Evolutionary conservation across 305 asterid species (phyloP).

Genomic region (Fraxinus xanthoxyloides): DNA sequence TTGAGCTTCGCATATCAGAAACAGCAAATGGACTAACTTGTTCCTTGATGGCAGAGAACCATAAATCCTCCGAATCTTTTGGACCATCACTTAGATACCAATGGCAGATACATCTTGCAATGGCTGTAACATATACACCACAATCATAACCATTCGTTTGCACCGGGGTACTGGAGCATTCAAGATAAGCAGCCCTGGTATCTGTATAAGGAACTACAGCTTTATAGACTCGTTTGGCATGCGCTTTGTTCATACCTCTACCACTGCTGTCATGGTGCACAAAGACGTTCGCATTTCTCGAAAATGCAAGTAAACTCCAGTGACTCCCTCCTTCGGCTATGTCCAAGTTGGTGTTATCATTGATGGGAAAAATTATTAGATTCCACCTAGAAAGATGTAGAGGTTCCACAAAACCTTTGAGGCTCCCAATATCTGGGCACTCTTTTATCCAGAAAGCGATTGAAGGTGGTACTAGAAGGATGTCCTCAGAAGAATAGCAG

Average conservation of each 20-base stretch:
- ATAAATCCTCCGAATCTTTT: conserved; percentile 31
- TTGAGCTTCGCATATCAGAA: conserved; percentile 51
- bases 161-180: conserved; percentile 45
- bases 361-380: conserved; percentile 66
- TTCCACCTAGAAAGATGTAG: conserved; percentile 51
- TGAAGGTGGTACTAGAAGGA: conserved; percentile 71
- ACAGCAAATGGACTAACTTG: conserved; percentile 46
- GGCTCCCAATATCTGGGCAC: conserved; percentile 49
- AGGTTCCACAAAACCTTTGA: conserved; percentile 61
- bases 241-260: conserved; percentile 27
- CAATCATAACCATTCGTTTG: conserved; percentile 79
- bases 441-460: conserved; percentile 84
- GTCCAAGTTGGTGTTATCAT: conserved; percentile 54
- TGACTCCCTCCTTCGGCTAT: conserved; percentile 81
- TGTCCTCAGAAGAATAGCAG: conserved; percentile 41
- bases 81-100: conserved; percentile 45
- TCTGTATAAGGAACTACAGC: conserved; percentile 32
- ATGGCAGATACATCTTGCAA: conserved; percentile 55
- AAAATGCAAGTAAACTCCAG: conserved; percentile 81
- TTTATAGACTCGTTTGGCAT: conserved; percentile 45
- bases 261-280: conserved; percentile 68
- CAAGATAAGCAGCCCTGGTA: conserved; percentile 32
- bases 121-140: conserved; percentile 65
- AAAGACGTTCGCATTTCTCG: conserved; percentile 43
- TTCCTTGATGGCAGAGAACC: conserved; percentile 48